Evolutionary conservation across 129 eudicot genomes (phyloP), one percentile per base, ranked within the genome.

Genomic region (Glebionis coronaria): DNA sequence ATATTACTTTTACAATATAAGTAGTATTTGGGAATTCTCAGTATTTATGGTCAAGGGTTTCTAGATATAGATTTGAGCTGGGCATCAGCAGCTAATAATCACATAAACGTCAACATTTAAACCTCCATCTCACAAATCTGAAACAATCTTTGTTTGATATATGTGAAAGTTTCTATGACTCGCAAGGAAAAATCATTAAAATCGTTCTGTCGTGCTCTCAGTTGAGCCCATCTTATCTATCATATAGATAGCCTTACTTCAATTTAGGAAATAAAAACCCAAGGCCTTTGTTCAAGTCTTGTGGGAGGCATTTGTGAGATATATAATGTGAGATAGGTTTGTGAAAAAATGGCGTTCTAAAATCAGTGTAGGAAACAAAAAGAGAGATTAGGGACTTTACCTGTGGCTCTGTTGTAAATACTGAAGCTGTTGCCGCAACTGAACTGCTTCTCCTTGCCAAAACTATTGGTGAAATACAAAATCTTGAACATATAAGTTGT

Each of bases 381-480:
- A 68, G n/a, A 60, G 38, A 69, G n/a, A 23, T 31, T 67, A 53
- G 65, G 63, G 46, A 61, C 35, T 45, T 47, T 77, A 84, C 95
- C 84, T 77, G 81, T 88, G 84, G 82, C 67, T 77, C 63, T 82
- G 88, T 55, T 88, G 91, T 82, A 88, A 70, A 72, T 72, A 80
- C 63, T 84, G 95, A 71, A 88, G 79, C 49, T 88, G 91, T 59
- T 82, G 86, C 76, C 83, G 80, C 81, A 88, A 73, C 57, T 73
- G 79, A 70, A 74, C 79, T 57, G 86, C 88, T 75, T 88, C 95
- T 53, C 81, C 81, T 82, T 88, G 82, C 95, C 95, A 88, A 75
- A 82, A 74, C 95, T 88, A 73, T 16, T 16, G 13, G 47, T 23
- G 27, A 45, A 65, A 29, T 23, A 64, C 19, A 35, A 58, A 65